Percentiles rank a stretch among this genome's conserved stretches.
These are phyloP conservation scores for Aspergillus ustus DNA, from an alignment of 2,329 filamentous ascomycete genomes.

Conservation along the genomic window DNA sequence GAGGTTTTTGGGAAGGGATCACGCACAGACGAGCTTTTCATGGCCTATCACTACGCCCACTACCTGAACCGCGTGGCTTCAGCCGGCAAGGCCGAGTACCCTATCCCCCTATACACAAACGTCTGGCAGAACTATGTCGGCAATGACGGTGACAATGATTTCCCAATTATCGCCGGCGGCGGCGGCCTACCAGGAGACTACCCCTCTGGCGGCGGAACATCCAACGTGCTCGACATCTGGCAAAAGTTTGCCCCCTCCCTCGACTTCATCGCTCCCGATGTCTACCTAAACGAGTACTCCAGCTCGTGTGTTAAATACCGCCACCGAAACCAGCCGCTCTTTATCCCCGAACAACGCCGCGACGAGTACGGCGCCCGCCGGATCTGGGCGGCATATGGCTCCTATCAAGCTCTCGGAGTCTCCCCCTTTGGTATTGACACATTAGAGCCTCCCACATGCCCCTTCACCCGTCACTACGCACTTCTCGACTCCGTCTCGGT, in stretches of 20 bases:
- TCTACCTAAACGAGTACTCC: slow-evolving; percentile 54
- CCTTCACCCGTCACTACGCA: slow-evolving; percentile 41
- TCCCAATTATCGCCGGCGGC: slow-evolving; percentile 48
- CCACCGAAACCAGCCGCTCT: slow-evolving; percentile 48
- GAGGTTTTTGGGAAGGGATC: slow-evolving; percentile 46
- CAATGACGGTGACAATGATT: slow-evolving; percentile 35
- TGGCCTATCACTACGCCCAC: slow-evolving; percentile 51
- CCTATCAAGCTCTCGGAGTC: slow-evolving; percentile 40
- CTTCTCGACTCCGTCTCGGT: slow-evolving; percentile 41
- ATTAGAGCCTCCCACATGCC: slow-evolving; percentile 32
- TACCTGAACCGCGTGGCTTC: slow-evolving; percentile 49
- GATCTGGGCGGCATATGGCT: slow-evolving; percentile 46
- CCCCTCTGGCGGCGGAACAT: slow-evolving; percentile 53
- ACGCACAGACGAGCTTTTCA: slow-evolving; percentile 53
- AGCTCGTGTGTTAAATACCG: slow-evolving; percentile 48
- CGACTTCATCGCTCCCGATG: slow-evolving; percentile 54
- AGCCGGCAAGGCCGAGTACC: slow-evolving; percentile 48
- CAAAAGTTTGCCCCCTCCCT: slow-evolving; percentile 48
- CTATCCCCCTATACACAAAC: slow-evolving; percentile 52
- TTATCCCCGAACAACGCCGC: slow-evolving; percentile 55
- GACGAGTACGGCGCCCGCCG: slow-evolving; percentile 50
- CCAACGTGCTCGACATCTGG: slow-evolving; percentile 53
- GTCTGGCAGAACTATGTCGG: slow-evolving; percentile 52
- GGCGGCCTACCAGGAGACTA: slow-evolving; percentile 52
- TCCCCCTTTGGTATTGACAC: slow-evolving; percentile 52